Conservation (phyloP, 2,329 filamentous ascomycete species). For the Cytospora piceae region DNA sequence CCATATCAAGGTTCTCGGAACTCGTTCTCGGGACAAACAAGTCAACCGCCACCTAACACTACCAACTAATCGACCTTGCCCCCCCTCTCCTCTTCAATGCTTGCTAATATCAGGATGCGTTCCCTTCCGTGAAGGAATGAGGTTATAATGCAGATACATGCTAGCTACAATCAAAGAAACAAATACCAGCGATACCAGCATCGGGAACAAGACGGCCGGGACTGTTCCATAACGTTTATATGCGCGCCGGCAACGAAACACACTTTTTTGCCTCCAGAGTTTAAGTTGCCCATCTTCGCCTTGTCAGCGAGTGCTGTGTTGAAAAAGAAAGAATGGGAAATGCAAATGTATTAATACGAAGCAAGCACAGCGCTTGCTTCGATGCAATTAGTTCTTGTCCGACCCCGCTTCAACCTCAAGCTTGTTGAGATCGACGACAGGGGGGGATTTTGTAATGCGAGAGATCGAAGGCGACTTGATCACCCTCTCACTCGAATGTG, state of each 20-base stretch:
- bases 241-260: not conserved
- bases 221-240: not conserved
- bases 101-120: not conserved
- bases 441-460: not conserved
- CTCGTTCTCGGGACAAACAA: not conserved
- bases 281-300: not conserved
- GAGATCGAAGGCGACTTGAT: not conserved
- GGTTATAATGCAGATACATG: not conserved
- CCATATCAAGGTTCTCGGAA: not conserved
- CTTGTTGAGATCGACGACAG: not conserved
- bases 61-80: not conserved
- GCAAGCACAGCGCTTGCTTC: not conserved
- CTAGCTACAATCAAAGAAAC: not conserved
- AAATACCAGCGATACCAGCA: not conserved
- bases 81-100: not conserved
- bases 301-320: not conserved
- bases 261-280: not conserved
- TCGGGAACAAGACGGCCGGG: not conserved
- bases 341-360: not conserved
- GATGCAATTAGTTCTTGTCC: not conserved
- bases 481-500: not conserved
- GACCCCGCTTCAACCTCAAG: not conserved
- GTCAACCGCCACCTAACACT: not conserved
- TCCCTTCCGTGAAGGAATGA: not conserved
- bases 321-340: not conserved